Conservation (phyloP, 1,284 basidiomycete species). For the Tranzscheliella williamsii region DNA sequence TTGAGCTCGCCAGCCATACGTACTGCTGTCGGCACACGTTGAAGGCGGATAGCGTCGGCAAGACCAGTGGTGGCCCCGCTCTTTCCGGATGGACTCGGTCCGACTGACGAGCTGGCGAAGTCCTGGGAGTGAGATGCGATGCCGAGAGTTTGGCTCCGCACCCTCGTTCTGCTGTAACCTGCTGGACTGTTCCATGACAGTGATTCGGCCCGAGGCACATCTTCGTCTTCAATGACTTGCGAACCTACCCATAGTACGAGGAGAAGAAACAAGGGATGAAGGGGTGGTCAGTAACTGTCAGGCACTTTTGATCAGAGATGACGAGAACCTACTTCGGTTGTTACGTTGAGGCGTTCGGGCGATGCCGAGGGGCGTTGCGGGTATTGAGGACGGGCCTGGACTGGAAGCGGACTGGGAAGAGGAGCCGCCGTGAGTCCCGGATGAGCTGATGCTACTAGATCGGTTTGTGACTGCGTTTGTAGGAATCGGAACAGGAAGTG, state of each 20-base stretch:
- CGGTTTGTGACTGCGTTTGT: constrained; percentile 18
- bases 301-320: too few relatives aligned
- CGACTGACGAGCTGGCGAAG: constrained; percentile 7
- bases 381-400: constrained; percentile 18
- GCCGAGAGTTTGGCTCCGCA: constrained; percentile 48
- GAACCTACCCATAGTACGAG: too few relatives aligned
- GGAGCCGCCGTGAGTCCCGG: constrained; percentile 26
- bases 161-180: constrained; percentile 28
- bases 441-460: constrained; percentile 33
- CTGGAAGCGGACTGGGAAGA: constrained; percentile 25
- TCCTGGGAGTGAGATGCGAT: background rate
- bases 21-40: constrained; percentile 65
- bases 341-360: background rate
- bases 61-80: constrained; percentile 11
- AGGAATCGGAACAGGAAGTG: constrained; percentile 27
- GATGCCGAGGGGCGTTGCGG: constrained; percentile 13
- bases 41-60: constrained; percentile 64
- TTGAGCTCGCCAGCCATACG: constrained; percentile 64
- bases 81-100: constrained; percentile 17
- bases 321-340: background rate
- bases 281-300: too few relatives aligned
- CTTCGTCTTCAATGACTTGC: constrained; percentile 10
- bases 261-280: too few relatives aligned
- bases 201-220: background rate
- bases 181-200: constrained; percentile 1